Evolutionary conservation across 225 moss, liverwort and hornwort genomes (phyloP).

Genomic region (Polytrichum commune): DNA sequence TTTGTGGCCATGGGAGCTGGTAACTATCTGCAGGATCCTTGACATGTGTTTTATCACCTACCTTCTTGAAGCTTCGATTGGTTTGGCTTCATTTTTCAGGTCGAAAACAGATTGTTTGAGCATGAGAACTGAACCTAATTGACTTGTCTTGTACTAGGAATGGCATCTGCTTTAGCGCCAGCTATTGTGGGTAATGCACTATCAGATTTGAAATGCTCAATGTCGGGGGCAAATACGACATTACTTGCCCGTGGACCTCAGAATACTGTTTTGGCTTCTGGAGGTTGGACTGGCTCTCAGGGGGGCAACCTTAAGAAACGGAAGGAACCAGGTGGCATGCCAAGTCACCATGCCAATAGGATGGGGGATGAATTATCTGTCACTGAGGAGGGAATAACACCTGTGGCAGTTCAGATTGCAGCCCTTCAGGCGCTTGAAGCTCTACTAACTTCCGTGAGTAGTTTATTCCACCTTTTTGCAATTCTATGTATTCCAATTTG

Average conservation of each 20-base stretch:
- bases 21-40: slow-evolving; percentile 17
- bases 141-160: slow-evolving; percentile 40
- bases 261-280: slow-evolving; percentile 41
- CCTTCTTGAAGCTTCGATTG: neutral
- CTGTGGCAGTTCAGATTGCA: slow-evolving; percentile 76
- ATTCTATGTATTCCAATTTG: no score
- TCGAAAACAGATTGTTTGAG: no score
- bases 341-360: slow-evolving; percentile 52
- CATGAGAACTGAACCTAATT: neutral
- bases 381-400: slow-evolving; percentile 43
- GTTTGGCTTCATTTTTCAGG: neutral
- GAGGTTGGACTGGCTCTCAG: slow-evolving; percentile 48
- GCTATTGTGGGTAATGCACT: slow-evolving; percentile 84
- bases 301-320: slow-evolving; percentile 61
- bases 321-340: slow-evolving; percentile 73
- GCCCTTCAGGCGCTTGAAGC: slow-evolving; percentile 86
- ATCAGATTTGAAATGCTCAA: slow-evolving; percentile 73
- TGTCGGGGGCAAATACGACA: slow-evolving; percentile 34
- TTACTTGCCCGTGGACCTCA: slow-evolving; percentile 36
- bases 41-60: neutral
- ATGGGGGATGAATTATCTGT: slow-evolving; percentile 29
- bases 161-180: slow-evolving; percentile 88
- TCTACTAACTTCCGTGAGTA: slow-evolving; percentile 84
- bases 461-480: neutral
- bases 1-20: slow-evolving; percentile 94